Evolutionary conservation across 1,139 yeast species (phyloP), one percentile per base, ranked within the genome.

Genomic region (Wickerhamiella pararugosa): DNA sequence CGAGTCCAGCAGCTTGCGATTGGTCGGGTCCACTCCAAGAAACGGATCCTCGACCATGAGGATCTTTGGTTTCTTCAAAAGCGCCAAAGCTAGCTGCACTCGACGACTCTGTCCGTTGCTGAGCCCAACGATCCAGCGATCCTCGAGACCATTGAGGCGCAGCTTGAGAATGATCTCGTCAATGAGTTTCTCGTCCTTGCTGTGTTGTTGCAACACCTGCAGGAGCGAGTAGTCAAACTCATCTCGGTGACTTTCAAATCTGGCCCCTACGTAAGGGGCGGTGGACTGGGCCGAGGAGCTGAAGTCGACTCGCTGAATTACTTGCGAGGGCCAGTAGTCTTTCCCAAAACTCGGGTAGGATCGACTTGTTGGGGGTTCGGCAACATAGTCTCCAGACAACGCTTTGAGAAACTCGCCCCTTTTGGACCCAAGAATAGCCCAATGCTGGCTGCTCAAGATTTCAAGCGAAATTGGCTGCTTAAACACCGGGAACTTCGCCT

Each of bases 41-140:
- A 84, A 86, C 6, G 96, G 95, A 53, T 90, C 97, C 58, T 90
- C 97, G 11, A 90, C 69, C 7, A 87, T 58, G 45, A 86, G 63
- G 26, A 86, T 52, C 34, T 66, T 66, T 0, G 96, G 95, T 39
- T 71, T 65, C 43, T 67, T 65, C 42, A 84, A 68, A 42, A 90
- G 55, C 0, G 87, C 74, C 48, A 73, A 71, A 0, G 96, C 97
- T 29, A 90, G 65, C 47, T 95, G 67, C 0, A 96, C 94, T 40
- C 98, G 66, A 51, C 98, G 69, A 59, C 82, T 76, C 60, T 90
- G 98, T 0, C 98, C 98, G 57, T 90, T 90, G 59, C 94, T 81
- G 40, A 90, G 65, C 0, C 92, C 82, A 58, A 83, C 83, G 37
- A 83, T 74, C 86, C 94, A 87, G 47, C 83, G 71, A 44, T 73